These are phyloP conservation scores for Trichoderma citrinoviride DNA, from an alignment of 2,329 filamentous ascomycete species.

Conservation along the genomic window DNA sequence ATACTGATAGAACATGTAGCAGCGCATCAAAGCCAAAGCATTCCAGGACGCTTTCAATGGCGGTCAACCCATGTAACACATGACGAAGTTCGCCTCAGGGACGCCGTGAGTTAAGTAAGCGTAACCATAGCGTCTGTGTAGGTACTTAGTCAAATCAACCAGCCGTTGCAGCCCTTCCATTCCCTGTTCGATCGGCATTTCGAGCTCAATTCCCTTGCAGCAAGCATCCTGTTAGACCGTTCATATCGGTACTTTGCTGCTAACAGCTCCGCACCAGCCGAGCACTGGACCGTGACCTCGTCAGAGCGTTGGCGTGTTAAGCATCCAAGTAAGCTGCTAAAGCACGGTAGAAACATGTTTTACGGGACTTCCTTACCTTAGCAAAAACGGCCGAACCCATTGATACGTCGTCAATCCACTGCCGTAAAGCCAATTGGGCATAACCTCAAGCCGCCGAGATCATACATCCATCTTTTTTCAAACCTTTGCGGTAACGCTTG, in stretches of 20 bases:
- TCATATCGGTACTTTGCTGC: not conserved
- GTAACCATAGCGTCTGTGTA: too few species aligned
- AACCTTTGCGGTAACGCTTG: not conserved
- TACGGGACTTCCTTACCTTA: too few species aligned
- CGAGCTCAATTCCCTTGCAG: not conserved
- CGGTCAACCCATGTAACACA: too few species aligned
- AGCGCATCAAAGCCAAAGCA: too few species aligned
- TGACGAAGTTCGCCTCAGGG: too few species aligned
- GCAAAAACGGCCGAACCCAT: too few species aligned
- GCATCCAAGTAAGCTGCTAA: not conserved
- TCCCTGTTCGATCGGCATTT: not conserved
- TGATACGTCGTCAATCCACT: not conserved
- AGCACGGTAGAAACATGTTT: not conserved
- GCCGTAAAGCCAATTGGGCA: not conserved
- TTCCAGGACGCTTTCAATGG: too few species aligned
- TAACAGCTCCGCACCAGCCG: not conserved
- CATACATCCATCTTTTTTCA: not conserved
- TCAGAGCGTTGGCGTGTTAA: not conserved
- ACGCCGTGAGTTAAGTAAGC: too few species aligned
- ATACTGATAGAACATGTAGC: too few species aligned
- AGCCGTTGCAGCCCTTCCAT: not conserved
- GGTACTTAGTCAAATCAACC: too few species aligned
- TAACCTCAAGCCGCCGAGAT: not conserved
- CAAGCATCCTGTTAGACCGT: not conserved
- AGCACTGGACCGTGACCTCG: too few species aligned